Evolutionary conservation across 306 rosid species (phyloP).

Genomic region (Prunus armeniaca): DNA sequence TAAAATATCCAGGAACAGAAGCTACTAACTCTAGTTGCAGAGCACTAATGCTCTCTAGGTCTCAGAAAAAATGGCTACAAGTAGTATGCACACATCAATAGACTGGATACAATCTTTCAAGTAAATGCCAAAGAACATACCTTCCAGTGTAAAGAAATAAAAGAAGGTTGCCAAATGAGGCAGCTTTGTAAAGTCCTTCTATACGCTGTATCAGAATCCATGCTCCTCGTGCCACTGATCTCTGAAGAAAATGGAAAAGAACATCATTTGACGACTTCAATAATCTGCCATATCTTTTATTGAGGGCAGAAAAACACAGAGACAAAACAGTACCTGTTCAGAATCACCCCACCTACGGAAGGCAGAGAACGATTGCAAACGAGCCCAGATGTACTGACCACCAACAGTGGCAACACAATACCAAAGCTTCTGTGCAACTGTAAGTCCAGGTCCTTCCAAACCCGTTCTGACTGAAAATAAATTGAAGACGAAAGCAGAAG

Average conservation of each 20-base stretch:
- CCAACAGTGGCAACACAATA: constrained; percentile 92
- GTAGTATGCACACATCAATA: not conserved
- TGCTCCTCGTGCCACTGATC: constrained; percentile 75
- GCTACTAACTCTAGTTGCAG: not conserved
- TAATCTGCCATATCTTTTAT: not conserved
- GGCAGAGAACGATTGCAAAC: constrained; percentile 93
- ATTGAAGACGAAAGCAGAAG: constrained; percentile 14
- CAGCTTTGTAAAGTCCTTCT: constrained; percentile 94
- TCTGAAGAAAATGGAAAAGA: constrained; percentile 46
- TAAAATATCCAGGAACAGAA: not conserved
- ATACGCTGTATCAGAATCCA: constrained; percentile 79
- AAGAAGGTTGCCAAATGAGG: constrained; percentile 89
- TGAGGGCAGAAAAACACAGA: not conserved
- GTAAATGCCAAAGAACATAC: constrained; percentile 34
- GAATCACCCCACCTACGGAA: constrained; percentile 99
- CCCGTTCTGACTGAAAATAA: constrained; percentile 82
- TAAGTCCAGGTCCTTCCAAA: constrained; percentile 95
- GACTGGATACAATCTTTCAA: not conserved
- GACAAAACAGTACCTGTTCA: constrained; percentile 68
- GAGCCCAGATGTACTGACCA: constrained; percentile 95
- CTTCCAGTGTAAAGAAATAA: constrained; percentile 96
- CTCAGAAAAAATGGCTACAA: not conserved
- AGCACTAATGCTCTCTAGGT: not conserved
- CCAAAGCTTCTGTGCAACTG: constrained; percentile 88
- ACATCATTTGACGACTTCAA: constrained; percentile 20